Percentiles rank a stretch among this genome's conserved stretches.
Conservation (phyloP, 2,329 filamentous ascomycete species). For the Alternaria angustiovoidea region DNA sequence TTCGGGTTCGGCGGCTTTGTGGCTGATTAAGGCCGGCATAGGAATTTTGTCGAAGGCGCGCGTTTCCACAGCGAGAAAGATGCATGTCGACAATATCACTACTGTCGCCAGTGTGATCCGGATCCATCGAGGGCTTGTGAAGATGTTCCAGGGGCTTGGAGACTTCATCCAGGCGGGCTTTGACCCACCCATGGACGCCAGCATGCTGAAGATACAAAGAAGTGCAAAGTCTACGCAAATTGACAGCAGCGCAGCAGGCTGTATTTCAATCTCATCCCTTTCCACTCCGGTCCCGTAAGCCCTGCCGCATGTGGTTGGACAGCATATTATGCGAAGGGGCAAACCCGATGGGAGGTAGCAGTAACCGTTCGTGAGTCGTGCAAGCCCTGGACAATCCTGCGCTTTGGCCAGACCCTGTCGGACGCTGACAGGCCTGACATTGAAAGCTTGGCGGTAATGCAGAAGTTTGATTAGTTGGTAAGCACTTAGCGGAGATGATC, state of each 20-base stretch:
- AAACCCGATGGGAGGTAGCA: background rate
- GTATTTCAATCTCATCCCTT: slow-evolving; percentile 6
- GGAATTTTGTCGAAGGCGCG: background rate
- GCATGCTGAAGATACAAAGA: background rate
- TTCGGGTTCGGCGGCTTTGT: background rate
- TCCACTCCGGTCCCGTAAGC: background rate
- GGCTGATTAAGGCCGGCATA: background rate
- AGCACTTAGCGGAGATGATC: background rate
- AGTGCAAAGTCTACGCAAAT: background rate
- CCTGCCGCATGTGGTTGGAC: background rate
- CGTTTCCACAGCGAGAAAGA: slow-evolving; percentile 3
- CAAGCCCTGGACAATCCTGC: background rate
- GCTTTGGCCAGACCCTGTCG: slow-evolving; percentile 1
- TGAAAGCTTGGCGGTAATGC: background rate
- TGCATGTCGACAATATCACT: background rate
- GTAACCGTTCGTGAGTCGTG: background rate
- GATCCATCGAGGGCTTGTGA: slow-evolving; percentile 2
- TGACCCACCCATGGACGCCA: background rate
- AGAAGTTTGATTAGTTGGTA: background rate
- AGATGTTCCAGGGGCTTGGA: background rate
- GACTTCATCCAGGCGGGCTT: slow-evolving; percentile 5
- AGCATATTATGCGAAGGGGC: background rate
- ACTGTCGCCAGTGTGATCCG: background rate
- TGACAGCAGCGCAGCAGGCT: background rate
- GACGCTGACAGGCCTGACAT: background rate